phyloP scores from a whole-genome alignment of 345 rosid genomes.

The Linum tenue region DNA sequence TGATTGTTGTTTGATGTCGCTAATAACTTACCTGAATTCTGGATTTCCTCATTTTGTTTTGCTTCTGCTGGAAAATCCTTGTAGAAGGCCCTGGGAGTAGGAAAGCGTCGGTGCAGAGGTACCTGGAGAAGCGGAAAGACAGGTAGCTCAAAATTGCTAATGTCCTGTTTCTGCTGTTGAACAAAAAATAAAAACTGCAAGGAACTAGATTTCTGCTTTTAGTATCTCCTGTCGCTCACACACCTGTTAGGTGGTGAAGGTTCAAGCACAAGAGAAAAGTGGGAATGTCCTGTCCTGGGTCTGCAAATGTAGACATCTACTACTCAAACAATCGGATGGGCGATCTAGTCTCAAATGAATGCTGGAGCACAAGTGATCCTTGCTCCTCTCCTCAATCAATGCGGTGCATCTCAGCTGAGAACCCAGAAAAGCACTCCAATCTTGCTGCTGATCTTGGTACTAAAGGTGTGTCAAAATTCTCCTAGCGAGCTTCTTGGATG shows the following conservation, averaged over 20 bases:
- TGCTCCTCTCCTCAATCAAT: constrained; percentile 16
- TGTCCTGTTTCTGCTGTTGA: neutral
- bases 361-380: constrained; percentile 12
- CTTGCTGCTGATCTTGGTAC: constrained; percentile 1
- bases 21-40: neutral
- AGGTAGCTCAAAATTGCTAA: constrained; percentile 21
- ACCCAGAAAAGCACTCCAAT: constrained; percentile 1
- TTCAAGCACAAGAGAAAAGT: constrained; percentile 37
- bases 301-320: constrained; percentile 21
- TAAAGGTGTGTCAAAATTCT: constrained; percentile 7
- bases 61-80: neutral
- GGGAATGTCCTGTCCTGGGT: constrained; percentile 16
- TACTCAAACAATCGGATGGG: constrained; percentile 18
- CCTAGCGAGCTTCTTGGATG: too few relatives aligned
- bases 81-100: constrained; percentile 24
- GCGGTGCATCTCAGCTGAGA: constrained; percentile 11
- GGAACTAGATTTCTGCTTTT: constrained; percentile 14
- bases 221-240: constrained; percentile 22
- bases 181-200: constrained; percentile 2
- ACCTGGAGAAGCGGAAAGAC: constrained; percentile 25
- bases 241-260: constrained; percentile 40
- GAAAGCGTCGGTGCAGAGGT: constrained; percentile 29
- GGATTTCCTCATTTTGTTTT: constrained; percentile 3
- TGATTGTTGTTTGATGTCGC: neutral
- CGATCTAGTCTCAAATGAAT: constrained; percentile 25